Conservation (phyloP, 2,329 filamentous ascomycete species). For the Nigrospora oryzae region DNA sequence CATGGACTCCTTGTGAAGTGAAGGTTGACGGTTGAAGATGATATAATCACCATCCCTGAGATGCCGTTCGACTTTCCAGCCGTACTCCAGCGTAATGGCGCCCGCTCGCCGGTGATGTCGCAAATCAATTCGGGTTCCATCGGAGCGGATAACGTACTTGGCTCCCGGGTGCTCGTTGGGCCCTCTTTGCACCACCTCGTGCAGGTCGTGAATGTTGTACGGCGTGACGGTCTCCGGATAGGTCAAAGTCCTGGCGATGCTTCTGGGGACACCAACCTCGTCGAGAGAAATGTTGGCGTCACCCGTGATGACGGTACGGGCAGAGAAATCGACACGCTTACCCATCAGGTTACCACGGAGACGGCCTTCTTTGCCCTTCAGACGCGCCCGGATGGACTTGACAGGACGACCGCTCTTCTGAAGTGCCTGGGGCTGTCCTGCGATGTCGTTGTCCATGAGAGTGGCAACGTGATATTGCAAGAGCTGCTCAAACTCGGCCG, state of each 20-base stretch:
- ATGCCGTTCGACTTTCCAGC: constrained; percentile 98
- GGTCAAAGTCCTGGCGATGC: constrained; percentile 85
- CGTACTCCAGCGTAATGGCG: constrained; percentile 82
- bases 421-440: constrained; percentile 84
- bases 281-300: constrained; percentile 94
- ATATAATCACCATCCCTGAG: constrained; percentile 95
- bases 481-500: constrained; percentile 81
- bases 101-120: constrained; percentile 85
- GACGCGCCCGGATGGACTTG: constrained; percentile 89
- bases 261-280: constrained; percentile 92
- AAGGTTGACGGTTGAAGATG: constrained; percentile 99
- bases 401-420: constrained; percentile 96
- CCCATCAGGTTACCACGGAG: constrained; percentile 98
- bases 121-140: constrained; percentile 89
- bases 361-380: constrained; percentile 99
- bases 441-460: constrained; percentile 99
- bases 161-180: constrained; percentile 93
- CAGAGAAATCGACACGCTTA: constrained; percentile 98
- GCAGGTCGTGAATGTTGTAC: constrained; percentile 93
- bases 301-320: constrained; percentile 98
- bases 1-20: constrained; percentile 99
- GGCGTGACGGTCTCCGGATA: constrained; percentile 97
- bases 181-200: constrained; percentile 82
- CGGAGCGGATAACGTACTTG: constrained; percentile 90
- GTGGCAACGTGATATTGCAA: constrained; percentile 98